phyloP scores from a whole-genome alignment of 2,329 filamentous ascomycete genomes.

The Pseudogymnoascus sp. region DNA sequence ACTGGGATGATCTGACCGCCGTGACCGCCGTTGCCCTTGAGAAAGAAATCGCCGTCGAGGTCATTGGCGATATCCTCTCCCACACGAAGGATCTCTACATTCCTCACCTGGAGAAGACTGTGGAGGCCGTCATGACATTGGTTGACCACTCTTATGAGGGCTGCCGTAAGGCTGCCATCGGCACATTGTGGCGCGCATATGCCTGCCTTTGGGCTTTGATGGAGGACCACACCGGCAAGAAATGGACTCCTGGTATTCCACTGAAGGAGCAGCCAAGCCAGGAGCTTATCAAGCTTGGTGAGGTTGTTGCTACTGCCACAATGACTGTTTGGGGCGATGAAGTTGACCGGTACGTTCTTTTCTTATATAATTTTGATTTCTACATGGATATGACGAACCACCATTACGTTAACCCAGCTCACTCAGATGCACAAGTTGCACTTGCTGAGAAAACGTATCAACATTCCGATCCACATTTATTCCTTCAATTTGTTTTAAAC shows the following conservation, averaged over 20 bases:
- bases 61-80: conserved; percentile 85
- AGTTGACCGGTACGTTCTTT: conserved; percentile 73
- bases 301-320: conserved; percentile 78
- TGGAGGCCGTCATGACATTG: conserved; percentile 73
- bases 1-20: conserved; percentile 75
- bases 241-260: conserved; percentile 86
- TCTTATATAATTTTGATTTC: conserved; percentile 18
- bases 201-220: conserved; percentile 83
- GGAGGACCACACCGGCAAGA: conserved; percentile 68
- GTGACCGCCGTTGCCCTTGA: conserved; percentile 87
- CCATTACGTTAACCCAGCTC: conserved; percentile 95
- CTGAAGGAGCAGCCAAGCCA: conserved; percentile 70
- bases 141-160: conserved; percentile 88
- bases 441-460: conserved; percentile 81
- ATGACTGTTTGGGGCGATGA: conserved; percentile 84
- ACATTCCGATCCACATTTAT: conserved; percentile 36
- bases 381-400: conserved; percentile 68
- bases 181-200: conserved; percentile 89
- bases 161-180: conserved; percentile 83
- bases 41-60: conserved; percentile 95
- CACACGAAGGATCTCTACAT: conserved; percentile 75
- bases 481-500: conserved; percentile 13
- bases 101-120: conserved; percentile 81
- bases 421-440: conserved; percentile 85
- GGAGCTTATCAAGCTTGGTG: conserved; percentile 77